Percentiles rank a stretch among this genome's conserved stretches.
Evolutionary conservation across 1,284 basidiomycete genomes (phyloP).

Genomic region (Ganoderma lucidum): DNA sequence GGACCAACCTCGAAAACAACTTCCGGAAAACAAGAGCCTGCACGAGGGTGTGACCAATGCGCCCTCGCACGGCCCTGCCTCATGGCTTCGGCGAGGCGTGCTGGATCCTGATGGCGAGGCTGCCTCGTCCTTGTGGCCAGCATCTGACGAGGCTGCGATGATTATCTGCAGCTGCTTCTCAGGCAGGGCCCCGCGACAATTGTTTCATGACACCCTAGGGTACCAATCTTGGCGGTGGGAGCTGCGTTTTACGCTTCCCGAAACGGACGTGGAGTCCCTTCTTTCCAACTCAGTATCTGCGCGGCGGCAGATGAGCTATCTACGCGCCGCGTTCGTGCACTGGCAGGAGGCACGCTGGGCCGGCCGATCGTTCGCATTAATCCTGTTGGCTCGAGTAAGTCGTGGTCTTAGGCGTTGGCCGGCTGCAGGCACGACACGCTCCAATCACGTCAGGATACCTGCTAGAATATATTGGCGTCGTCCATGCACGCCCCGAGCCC

Average conservation of each 20-base stretch:
- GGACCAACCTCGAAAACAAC: conserved; percentile 7
- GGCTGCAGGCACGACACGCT: conserved; percentile 23
- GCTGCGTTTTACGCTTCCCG: background rate
- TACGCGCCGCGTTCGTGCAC: conserved; percentile 17
- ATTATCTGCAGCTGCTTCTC: conserved; percentile 14
- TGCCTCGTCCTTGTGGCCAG: conserved; percentile 11
- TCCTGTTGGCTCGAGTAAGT: conserved; percentile 12
- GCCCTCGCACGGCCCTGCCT: conserved; percentile 26
- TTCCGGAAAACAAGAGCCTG: conserved; percentile 12
- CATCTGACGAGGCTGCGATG: conserved; percentile 20
- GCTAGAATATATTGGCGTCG: conserved; percentile 22
- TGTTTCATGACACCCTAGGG: background rate
- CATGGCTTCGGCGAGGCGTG: conserved; percentile 31
- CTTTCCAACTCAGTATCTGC: background rate
- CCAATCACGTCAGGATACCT: conserved; percentile 27
- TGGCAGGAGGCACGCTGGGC: conserved; percentile 9
- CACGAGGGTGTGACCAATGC: conserved; percentile 3
- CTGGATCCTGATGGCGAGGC: conserved; percentile 9
- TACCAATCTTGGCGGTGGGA: background rate
- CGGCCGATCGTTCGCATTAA: conserved; percentile 19
- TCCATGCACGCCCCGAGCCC: conserved; percentile 8
- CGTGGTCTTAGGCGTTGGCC: conserved; percentile 14
- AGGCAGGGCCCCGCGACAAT: background rate
- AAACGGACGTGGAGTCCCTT: background rate
- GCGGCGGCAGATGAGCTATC: conserved; percentile 12